Evolutionary conservation across 345 rosid species (phyloP).

Genomic region (Dovyalis caffra): DNA sequence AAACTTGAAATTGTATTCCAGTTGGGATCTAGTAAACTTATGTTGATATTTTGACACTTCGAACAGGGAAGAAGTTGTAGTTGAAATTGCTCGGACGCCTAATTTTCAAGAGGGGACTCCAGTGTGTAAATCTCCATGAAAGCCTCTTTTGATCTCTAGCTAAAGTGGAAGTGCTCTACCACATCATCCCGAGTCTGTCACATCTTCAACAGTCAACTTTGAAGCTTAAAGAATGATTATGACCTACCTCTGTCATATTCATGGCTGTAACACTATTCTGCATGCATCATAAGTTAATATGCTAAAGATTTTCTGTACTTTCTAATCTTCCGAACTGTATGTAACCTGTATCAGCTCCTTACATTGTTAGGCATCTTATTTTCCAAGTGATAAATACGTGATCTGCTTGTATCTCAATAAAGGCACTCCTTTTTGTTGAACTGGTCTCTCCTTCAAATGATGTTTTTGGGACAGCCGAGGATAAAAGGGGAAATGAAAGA

Average conservation of each 20-base stretch:
- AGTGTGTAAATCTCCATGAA: background rate
- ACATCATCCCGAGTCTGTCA: background rate
- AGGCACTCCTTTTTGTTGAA: constrained; percentile 1
- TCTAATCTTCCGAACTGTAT: background rate
- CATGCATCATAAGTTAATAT: constrained; percentile 12
- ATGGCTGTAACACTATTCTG: constrained; percentile 9
- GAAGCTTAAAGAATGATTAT: background rate
- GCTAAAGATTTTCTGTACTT: constrained; percentile 3
- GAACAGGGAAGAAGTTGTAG: constrained; percentile 32
- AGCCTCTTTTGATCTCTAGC: background rate
- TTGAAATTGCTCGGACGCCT: background rate
- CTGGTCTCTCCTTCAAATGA: background rate
- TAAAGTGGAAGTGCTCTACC: background rate
- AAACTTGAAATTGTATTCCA: background rate
- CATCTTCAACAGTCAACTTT: background rate
- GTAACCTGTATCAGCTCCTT: background rate
- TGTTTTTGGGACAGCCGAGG: background rate
- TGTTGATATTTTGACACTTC: constrained; percentile 1
- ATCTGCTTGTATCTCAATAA: background rate
- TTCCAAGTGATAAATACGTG: constrained; percentile 1
- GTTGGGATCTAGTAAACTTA: background rate
- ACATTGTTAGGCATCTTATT: background rate
- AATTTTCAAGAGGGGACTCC: background rate
- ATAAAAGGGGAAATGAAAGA: background rate
- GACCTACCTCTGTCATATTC: background rate